These are phyloP conservation scores for Musa acuminata DNA, from an alignment of 176 grass and related monocot species.

Conservation along the genomic window DNA sequence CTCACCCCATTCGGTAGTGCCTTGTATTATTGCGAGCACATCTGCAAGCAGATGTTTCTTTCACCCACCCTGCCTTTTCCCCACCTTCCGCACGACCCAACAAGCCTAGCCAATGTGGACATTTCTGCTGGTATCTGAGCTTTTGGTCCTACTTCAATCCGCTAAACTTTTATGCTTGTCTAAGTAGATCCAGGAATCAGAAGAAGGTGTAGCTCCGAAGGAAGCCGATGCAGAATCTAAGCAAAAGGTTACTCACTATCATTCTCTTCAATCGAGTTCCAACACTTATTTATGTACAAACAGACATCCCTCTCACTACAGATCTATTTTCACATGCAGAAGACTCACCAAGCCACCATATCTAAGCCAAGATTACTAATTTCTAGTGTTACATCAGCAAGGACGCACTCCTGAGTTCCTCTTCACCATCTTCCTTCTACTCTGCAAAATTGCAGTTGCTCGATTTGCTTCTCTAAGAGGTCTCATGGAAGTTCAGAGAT, in stretches of 20 bases:
- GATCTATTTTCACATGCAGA: neutral
- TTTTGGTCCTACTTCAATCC: neutral
- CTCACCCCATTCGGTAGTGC: neutral
- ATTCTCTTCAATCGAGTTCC: neutral
- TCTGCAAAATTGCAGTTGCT: neutral
- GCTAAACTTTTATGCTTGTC: neutral
- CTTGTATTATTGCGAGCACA: neutral
- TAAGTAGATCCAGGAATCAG: too few relatives aligned
- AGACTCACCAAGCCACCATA: neutral
- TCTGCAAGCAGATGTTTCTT: neutral
- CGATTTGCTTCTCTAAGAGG: neutral
- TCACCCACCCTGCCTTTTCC: neutral
- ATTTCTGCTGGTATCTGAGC: neutral
- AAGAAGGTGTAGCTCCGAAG: too few relatives aligned
- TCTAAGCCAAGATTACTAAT: neutral
- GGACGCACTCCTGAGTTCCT: neutral
- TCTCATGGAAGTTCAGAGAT: constrained; percentile 72
- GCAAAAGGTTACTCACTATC: neutral
- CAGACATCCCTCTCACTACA: neutral
- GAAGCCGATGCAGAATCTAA: neutral
- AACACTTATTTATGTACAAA: neutral
- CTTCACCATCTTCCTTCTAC: neutral
- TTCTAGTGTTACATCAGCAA: neutral
- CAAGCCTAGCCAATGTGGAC: neutral
- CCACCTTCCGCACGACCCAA: neutral